Conservation (phyloP, 345 rosid species). For the Eucalyptus marginata region DNA sequence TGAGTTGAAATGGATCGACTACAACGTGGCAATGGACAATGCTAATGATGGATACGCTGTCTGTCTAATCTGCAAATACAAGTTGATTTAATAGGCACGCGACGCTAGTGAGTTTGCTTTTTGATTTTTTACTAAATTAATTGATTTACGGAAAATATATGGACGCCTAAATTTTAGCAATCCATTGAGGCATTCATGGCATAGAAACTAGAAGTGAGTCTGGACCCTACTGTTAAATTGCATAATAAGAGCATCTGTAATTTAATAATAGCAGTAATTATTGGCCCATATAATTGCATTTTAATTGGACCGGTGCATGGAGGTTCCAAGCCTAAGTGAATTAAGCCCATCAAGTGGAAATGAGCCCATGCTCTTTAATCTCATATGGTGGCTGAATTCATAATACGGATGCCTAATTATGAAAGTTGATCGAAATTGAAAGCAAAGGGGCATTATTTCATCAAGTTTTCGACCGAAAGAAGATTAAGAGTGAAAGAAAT, state of each 20-base stretch:
- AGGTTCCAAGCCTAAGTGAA: neutral
- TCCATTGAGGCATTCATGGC: neutral
- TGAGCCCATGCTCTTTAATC: neutral
- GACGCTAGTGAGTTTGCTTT: neutral
- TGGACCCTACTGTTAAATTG: neutral
- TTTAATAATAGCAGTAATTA: too few species aligned
- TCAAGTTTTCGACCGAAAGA: neutral
- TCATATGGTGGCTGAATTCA: neutral
- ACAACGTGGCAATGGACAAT: neutral
- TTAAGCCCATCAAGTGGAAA: neutral
- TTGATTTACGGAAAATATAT: neutral
- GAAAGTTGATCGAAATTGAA: too few species aligned
- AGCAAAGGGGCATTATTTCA: neutral
- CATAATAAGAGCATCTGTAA: neutral
- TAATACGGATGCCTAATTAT: neutral
- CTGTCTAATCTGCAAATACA: neutral
- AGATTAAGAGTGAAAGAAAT: neutral
- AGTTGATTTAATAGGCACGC: neutral
- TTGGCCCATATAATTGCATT: neutral
- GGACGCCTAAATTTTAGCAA: neutral
- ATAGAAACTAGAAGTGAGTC: neutral
- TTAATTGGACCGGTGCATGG: neutral
- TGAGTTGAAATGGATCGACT: neutral
- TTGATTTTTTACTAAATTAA: neutral
- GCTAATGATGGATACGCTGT: neutral